These are phyloP conservation scores for Caryopteris hybrid DNA, from an alignment of 305 asterid genomes.

Conservation along the genomic window DNA sequence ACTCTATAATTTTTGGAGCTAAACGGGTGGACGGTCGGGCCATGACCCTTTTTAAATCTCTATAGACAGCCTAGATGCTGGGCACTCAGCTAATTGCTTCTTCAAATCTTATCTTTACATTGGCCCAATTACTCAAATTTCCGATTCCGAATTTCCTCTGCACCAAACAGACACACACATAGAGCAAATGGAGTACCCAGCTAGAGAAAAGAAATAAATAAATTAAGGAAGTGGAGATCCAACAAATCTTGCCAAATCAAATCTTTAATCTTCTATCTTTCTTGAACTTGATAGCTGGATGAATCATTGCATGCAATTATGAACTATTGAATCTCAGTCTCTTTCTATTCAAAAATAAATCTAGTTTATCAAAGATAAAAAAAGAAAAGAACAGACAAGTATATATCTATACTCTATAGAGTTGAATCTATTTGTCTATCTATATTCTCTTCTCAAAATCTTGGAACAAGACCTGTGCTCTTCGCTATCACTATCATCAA, in stretches of 20 bases:
- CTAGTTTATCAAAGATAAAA: background rate
- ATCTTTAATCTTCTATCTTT: background rate
- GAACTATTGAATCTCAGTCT: background rate
- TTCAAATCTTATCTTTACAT: too few relatives aligned
- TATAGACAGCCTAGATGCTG: too few relatives aligned
- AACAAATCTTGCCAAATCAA: background rate
- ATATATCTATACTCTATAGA: too few relatives aligned
- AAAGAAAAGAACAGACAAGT: background rate
- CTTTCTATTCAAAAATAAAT: background rate
- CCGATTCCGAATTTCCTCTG: too few relatives aligned
- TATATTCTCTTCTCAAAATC: conserved; percentile 32
- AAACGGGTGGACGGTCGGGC: too few relatives aligned
- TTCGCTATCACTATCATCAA: conserved; percentile 15
- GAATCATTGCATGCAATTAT: background rate
- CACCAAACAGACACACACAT: too few relatives aligned
- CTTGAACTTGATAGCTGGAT: background rate
- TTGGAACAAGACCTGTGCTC: conserved; percentile 22
- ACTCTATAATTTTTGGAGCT: too few relatives aligned
- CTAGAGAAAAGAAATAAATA: background rate
- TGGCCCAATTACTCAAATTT: too few relatives aligned
- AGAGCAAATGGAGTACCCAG: too few relatives aligned
- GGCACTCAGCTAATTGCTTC: too few relatives aligned
- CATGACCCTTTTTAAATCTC: too few relatives aligned
- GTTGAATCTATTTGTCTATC: conserved; percentile 14
- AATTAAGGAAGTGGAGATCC: background rate